Evolutionary conservation across 495 filamentous ascomycete species (phyloP).

Genomic region (Haplographium delicatum): DNA sequence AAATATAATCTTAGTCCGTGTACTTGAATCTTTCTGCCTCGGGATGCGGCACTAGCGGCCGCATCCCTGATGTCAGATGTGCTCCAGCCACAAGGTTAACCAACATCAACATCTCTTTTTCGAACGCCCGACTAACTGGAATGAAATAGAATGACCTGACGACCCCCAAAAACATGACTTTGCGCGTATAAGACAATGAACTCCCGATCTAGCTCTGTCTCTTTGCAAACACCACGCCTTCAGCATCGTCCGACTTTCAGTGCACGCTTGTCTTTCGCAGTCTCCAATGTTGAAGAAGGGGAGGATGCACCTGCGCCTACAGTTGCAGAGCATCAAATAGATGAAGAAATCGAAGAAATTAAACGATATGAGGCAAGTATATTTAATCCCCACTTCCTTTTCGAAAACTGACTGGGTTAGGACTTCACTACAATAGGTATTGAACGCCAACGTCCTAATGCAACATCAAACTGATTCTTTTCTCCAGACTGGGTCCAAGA

Average conservation of each 20-base stretch:
- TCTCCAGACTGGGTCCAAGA: constrained; percentile 87
- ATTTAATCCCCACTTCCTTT: too few species aligned
- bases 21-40: too few species aligned
- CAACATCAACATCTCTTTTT: too few species aligned
- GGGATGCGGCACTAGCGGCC: constrained; percentile 1
- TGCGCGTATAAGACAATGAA: constrained; percentile 43
- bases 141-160: not conserved
- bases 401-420: too few species aligned
- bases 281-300: constrained; percentile 58
- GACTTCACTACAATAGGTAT: constrained; percentile 89
- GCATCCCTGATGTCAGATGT: not conserved
- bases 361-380: constrained; percentile 80
- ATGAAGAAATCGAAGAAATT: constrained; percentile 95
- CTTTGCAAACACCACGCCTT: constrained; percentile 37
- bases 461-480: constrained; percentile 3
- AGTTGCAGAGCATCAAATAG: constrained; percentile 57
- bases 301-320: constrained; percentile 41
- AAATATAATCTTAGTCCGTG: too few species aligned
- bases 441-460: too few species aligned
- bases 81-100: too few species aligned
- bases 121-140: too few species aligned
- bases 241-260: constrained; percentile 53
- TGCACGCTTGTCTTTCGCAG: constrained; percentile 65
- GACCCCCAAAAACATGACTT: constrained; percentile 10
- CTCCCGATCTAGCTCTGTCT: constrained; percentile 55